Evolutionary conservation across 2,329 filamentous ascomycete species (phyloP).

Genomic region (Clarireedia paspali): DNA sequence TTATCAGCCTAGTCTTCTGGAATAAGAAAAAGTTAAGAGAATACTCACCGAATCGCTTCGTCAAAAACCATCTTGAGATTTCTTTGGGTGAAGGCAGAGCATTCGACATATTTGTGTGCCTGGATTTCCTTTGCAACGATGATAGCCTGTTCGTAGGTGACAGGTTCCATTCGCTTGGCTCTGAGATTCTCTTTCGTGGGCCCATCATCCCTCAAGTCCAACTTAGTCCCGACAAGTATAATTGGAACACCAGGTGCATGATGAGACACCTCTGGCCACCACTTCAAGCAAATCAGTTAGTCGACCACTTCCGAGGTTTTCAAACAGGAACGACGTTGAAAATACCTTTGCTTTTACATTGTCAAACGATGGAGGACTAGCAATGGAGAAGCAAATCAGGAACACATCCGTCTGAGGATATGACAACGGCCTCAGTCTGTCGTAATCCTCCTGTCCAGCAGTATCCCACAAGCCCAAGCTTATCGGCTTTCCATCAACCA

Average conservation of each 20-base stretch:
- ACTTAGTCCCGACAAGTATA: slow-evolving; percentile 93
- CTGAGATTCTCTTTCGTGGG: slow-evolving; percentile 74
- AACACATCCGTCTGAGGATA: slow-evolving; percentile 99
- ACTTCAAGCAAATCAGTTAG: slow-evolving; percentile 44
- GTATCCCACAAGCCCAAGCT: slow-evolving; percentile 98
- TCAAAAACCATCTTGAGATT: slow-evolving; percentile 99
- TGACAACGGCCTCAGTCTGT: slow-evolving; percentile 85
- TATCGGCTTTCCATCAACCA: slow-evolving; percentile 97
- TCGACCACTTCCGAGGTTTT: slow-evolving; percentile 1
- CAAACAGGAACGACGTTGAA: slow-evolving; percentile 9
- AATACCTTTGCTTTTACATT: slow-evolving; percentile 97
- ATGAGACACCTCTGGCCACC: slow-evolving; percentile 96
- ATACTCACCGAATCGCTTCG: slow-evolving; percentile 84
- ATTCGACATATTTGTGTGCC: slow-evolving; percentile 96
- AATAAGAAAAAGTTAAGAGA: neutral
- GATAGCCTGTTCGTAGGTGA: slow-evolving; percentile 87
- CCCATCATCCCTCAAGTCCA: slow-evolving; percentile 87
- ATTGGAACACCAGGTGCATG: slow-evolving; percentile 93
- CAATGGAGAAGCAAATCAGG: slow-evolving; percentile 96
- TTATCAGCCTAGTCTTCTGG: neutral
- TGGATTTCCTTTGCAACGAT: slow-evolving; percentile 87
- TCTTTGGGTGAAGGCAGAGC: slow-evolving; percentile 90
- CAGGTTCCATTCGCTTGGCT: slow-evolving; percentile 93
- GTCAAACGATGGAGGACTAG: slow-evolving; percentile 95
- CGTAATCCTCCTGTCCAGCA: slow-evolving; percentile 97